Base-by-base conservation (phyloP, 2,329 filamentous ascomycete genomes). In the Nigrospora osmanthi region DNA sequence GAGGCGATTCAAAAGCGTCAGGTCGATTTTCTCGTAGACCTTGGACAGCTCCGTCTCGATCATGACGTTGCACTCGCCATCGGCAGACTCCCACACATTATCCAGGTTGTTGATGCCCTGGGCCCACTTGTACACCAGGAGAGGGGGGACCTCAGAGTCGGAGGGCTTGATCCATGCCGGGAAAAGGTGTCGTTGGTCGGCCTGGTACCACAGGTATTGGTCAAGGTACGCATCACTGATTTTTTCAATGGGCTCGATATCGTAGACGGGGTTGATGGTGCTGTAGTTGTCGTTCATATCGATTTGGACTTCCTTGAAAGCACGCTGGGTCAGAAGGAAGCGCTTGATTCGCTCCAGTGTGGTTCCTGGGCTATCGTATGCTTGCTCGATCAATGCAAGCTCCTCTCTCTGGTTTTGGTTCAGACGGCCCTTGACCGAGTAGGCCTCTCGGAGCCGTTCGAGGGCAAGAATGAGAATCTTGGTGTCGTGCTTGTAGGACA, bases 271-370 rank as follows among this genome's bases (percentile, higher is more conserved):
- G 61, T 98, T 98, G 72, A 98, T 98, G 15, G 89, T 91, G 73
- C 83, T 97, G 70, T 98, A 98, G 61, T 98, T 98, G 70, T 98
- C 93, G 64, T 98, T 98, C 93, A 98, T 98, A 62, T 98, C 93
- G 54, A 98, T 98, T 45, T 91, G 93, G 38, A 98, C 93, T 68
- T 98, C 93, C 69, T 98, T 98, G 78, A 98, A 98, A 1, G 94
- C 93, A 64, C 93, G 82, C 62, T 98, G 93, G 0, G 94, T 98
- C 38, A 98, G 80, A 50, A 98, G 73, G 73, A 97, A 97, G 40
- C 93, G 86, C 75, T 98, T 98, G 70, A 98, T 98, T 47, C 93
- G 80, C 51, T 95, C 91, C 47, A 98, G 66, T 0, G 93, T 97
- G 2, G 93, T 98, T 48, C 93, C 93, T 2, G 94, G 93, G 50